These are phyloP conservation scores for Aspergillus pseudoglaucus DNA, from an alignment of 2,329 filamentous ascomycete species.

Conservation along the genomic window DNA sequence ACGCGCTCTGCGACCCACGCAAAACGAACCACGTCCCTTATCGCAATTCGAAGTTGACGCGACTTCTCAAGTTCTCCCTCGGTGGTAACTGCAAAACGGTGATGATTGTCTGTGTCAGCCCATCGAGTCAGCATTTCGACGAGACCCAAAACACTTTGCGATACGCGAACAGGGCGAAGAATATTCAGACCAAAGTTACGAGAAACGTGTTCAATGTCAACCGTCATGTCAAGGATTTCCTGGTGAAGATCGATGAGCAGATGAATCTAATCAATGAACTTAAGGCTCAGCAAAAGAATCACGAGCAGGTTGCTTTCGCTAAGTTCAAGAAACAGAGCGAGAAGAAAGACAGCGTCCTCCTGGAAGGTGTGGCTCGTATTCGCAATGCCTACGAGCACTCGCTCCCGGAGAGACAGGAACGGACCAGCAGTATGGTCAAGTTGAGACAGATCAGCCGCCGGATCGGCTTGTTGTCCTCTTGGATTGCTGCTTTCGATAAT, in stretches of 20 bases:
- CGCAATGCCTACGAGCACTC: conserved; percentile 80
- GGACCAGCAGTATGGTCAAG: conserved; percentile 71
- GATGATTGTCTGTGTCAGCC: conserved; percentile 98
- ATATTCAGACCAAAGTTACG: conserved; percentile 99
- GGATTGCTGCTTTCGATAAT: conserved; percentile 85
- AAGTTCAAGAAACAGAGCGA: conserved; percentile 90
- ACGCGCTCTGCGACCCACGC: conserved; percentile 86
- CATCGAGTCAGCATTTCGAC: conserved; percentile 93
- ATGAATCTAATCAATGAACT: conserved; percentile 95
- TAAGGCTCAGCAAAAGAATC: conserved; percentile 85
- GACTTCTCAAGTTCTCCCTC: conserved; percentile 90
- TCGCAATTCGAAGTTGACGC: conserved; percentile 93
- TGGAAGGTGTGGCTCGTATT: conserved; percentile 74
- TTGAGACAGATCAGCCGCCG: conserved; percentile 75
- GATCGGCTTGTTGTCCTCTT: conserved; percentile 78
- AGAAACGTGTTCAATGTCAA: conserved; percentile 99
- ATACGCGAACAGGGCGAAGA: conserved; percentile 96
- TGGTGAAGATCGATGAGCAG: conserved; percentile 99
- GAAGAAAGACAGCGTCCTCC: conserved; percentile 68
- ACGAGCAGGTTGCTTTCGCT: conserved; percentile 69
- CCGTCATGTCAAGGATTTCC: conserved; percentile 95
- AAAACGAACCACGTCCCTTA: conserved; percentile 95
- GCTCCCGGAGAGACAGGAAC: conserved; percentile 68
- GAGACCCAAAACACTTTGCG: conserved; percentile 97
- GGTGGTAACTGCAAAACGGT: conserved; percentile 98